Base-by-base conservation (phyloP, 345 rosid species). In the Laguncularia racemosa region DNA sequence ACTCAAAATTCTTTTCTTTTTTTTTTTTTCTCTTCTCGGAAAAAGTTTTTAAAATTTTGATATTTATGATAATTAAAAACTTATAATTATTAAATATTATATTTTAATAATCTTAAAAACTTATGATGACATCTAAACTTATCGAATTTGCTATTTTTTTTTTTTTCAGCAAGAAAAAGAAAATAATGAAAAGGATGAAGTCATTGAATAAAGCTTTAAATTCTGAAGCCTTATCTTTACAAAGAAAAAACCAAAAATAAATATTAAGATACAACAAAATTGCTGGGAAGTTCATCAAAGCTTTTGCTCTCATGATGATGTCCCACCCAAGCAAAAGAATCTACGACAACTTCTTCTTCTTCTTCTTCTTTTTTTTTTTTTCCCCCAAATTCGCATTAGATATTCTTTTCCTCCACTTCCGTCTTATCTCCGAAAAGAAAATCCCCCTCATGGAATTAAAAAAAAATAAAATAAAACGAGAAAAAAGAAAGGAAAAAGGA, bases 241-340 rank as follows among this genome's bases (percentile, higher is more conserved):
- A 55, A 38, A 38, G 46, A 14, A 33, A 20, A 14, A 55, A 13
- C 28, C 0, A 55, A 1, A 33, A 26, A 0, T 16, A 14, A 44
- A 46, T 40, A 17, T 46, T 21, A 58, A 58, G 14, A 54, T 38
- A 33, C 40, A 33, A 33, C 40, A 33, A 33, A 33, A 33, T 58
- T 46, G 47, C 61, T 12, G 61, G 50, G 51, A 10, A 17, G 2
- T 44, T 12, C 17, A 40, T 21, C 14, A 26, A 46, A 21, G 17
- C 61, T 9, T n/a, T n/a, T 3, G 20, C 48, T 23, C 17, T 18
- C 53, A 14, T 38, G 28, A 49, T 7, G 28, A 57, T 45, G 20
- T 20, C 44, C 60, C 55, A n/a, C 45, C 61, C 59, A 63, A 55
- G 51, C 47, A 56, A 54, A 38, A 33, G 50, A 18, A 51, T 52